These are phyloP conservation scores for Cinchona pubescens DNA, from an alignment of 257 asterid species.

Conservation along the genomic window DNA sequence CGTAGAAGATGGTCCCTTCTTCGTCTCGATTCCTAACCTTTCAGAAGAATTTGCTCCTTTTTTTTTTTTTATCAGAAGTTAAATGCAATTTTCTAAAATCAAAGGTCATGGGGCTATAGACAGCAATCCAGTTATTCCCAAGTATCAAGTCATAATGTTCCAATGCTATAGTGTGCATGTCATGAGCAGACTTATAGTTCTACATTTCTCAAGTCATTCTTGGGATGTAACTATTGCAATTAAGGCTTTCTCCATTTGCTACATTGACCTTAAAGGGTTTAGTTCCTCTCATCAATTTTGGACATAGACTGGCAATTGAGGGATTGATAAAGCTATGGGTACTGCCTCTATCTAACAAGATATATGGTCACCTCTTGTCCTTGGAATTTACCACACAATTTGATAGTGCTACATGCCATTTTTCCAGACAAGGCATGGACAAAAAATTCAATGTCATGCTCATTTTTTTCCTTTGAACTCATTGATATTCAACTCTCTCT, in stretches of 20 bases:
- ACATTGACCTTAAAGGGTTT: not conserved
- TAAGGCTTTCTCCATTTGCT: not conserved
- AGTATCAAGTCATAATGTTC: not conserved
- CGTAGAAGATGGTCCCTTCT: no score
- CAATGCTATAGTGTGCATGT: not conserved
- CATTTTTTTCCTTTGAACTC: no score
- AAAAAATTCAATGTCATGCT: not conserved
- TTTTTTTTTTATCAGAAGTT: not conserved
- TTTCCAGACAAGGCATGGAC: not conserved
- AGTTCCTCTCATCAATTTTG: not conserved
- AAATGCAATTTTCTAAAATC: not conserved
- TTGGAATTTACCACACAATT: not conserved
- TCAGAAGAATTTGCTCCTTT: not conserved
- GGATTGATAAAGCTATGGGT: not conserved
- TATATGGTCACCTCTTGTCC: no score
- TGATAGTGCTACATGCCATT: not conserved
- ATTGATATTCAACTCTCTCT: not conserved
- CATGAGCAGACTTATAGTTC: not conserved
- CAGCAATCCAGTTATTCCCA: not conserved
- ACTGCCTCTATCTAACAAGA: not conserved
- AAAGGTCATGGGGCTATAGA: not conserved
- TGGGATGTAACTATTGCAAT: not conserved
- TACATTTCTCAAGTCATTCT: not conserved
- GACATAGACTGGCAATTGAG: no score
- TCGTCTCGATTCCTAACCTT: rapidly evolving